Base-by-base conservation (phyloP, 2,329 filamentous ascomycete genomes). In the Dactylellina leptospora region DNA sequence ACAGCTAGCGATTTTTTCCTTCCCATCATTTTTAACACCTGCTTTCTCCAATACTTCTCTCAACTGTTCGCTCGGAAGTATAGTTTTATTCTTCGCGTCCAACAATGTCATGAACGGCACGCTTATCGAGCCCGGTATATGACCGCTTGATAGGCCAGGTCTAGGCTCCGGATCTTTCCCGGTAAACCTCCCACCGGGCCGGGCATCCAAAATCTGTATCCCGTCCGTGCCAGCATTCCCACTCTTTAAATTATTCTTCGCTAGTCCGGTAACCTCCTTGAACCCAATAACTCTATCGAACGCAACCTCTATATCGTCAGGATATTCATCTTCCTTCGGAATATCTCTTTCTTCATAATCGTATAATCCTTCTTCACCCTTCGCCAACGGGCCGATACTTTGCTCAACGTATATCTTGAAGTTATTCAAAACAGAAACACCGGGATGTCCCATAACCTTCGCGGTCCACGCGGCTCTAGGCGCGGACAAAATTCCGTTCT, bases 401-500 rank as follows among this genome's bases (percentile, higher is more conserved):
- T 96, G 84, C 30, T 93, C 90, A 1, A 93, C 88, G 92, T 93
- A 99, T n/a, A 90, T 81, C 79, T 89, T 90, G 82, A 97, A 99
- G 82, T 99, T 99, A 82, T 99, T 96, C 61, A 99, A 82, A 16
- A 99, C 81, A 79, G 97, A 92, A 11, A 99, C 93, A 74, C 87
- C 89, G 45, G 87, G 83, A 79, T 99, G 95, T 1, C 95, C 95
- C 80, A 97, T 97, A 30, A 92, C 87, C 77, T 87, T 87, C 75
- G 99, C 83, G 1, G 93, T 99, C 95, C 95, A 99, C 64, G 88
- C 93, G 0, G 96, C 93, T 42, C 95, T 86, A 2, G 95, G 95
- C 1, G 93, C 95, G 76, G 90, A 95, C 82, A 99, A 96, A 71
- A 99, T 93, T 8, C 95, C 95, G 27, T 93, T 82, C 82, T 97